Percentiles rank a stretch among this genome's conserved stretches.
Conservation (phyloP, 2,329 filamentous ascomycete species). For the Colletotrichum limetticola region DNA sequence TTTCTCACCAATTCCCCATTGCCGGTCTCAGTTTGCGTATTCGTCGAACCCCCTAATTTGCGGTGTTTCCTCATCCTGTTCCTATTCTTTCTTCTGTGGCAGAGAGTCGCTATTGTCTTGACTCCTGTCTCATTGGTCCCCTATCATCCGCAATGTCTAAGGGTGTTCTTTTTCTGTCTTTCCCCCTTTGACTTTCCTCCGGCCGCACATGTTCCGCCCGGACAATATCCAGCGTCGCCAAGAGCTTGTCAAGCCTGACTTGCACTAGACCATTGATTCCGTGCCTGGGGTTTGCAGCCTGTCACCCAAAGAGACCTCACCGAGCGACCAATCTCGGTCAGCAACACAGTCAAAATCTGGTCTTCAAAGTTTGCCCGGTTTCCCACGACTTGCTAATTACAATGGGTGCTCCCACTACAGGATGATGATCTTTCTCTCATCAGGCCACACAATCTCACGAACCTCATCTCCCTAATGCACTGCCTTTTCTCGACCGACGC, state of each 20-base stretch:
- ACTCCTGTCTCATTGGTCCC: not conserved
- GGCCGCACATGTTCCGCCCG: not conserved
- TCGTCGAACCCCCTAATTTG: not conserved
- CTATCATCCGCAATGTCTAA: not conserved
- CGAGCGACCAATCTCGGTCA: not conserved
- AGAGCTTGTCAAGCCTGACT: constrained; percentile 7
- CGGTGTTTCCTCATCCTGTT: not conserved
- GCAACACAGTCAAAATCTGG: no score
- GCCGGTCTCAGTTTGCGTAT: not conserved
- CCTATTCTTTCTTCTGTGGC: no score
- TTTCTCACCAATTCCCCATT: not conserved
- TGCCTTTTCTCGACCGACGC: not conserved
- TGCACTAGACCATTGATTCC: constrained; percentile 15
- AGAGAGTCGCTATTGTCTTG: not conserved
- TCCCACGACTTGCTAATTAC: not conserved
- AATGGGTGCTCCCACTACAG: not conserved
- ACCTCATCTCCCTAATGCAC: not conserved
- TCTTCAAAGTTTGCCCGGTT: not conserved
- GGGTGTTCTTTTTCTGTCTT: not conserved
- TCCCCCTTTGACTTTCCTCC: not conserved
- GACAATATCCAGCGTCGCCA: not conserved
- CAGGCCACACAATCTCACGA: not conserved
- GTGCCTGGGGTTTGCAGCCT: not conserved
- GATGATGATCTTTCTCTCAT: not conserved
- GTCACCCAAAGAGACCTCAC: not conserved